Evolutionary conservation across 1,284 basidiomycete species (phyloP), one percentile per base, ranked within the genome.

Genomic region (Malassezia obtusa): DNA sequence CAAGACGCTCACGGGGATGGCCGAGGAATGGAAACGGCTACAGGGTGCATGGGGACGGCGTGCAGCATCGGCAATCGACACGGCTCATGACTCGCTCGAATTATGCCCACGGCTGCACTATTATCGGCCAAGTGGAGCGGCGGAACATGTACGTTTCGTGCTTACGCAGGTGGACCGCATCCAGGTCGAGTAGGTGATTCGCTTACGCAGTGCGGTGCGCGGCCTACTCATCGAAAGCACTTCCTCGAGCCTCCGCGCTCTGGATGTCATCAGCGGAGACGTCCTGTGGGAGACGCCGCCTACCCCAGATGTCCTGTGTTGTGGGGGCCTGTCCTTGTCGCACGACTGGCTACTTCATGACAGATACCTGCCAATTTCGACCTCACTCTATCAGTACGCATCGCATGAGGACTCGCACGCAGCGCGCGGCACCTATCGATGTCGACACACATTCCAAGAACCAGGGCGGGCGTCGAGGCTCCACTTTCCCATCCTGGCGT

Each of bases 281-380:
- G 38, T 63, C 3, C 52, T 68, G 1, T 68, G 66, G 66, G 48
- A 57, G 11, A 52, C 62, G 4, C 45, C 57, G 10, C 41, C 39
- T 10, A 47, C 47, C 1, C 53, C 50, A 8, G 64, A 60, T 3
- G 36, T 57, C 17, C 36, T 48, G 6, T 52, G 14, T 28, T 61
- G 30, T 14, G 14, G 61, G 3, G 64, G 67, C 36, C 61, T 68
- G 47, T 64, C 65, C 32, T 67, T 60, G 41, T 60, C 59, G 3
- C 36, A 57, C 10, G 66, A 65, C 35, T 65, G 53, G 51, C 57
- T 68, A 46, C 50, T 67, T 31, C 65, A 63, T 49, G 61, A 67
- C 9, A 7, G 14, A 7, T 15, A 35, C 33, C 7, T 17, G 33
- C 33, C 33, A n/a, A 61, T n/a, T n/a, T n/a, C 59, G 8, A 50